A percentile compares a stretch with the other conserved stretches of the same genome.
Conservation (phyloP, 305 asterid species). For the Rubia balearica region DNA sequence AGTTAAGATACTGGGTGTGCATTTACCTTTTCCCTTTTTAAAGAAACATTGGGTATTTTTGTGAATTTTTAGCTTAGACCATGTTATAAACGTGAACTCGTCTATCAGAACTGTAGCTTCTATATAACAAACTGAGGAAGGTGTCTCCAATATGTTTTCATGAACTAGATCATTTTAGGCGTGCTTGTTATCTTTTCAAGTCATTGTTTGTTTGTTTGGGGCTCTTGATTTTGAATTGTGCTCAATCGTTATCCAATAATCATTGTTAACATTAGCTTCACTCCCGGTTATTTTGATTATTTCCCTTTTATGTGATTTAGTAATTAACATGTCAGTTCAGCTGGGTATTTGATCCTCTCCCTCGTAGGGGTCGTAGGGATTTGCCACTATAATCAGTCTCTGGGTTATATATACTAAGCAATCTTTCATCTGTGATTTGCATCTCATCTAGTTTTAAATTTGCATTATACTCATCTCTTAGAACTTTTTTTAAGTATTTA, state of each 20-base stretch:
- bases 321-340: neutral
- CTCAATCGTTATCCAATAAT: neutral
- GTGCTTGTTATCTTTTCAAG: neutral
- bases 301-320: neutral
- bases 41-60: neutral
- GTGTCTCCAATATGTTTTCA: neutral
- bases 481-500: neutral
- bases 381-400: neutral
- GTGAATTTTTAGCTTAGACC: neutral
- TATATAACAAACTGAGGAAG: neutral
- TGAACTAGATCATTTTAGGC: neutral
- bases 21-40: neutral
- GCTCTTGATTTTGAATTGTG: conserved; percentile 1
- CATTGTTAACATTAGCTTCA: neutral
- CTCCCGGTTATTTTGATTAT: neutral
- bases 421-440: neutral
- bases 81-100: neutral
- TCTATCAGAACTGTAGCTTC: neutral
- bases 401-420: neutral
- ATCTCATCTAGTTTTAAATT: neutral
- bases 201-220: neutral
- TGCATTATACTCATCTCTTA: conserved; percentile 9
- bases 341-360: neutral
- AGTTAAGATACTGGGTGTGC: neutral
- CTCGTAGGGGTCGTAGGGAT: neutral